Conservation (phyloP, 1,284 basidiomycete genomes). For the Mycena citricolor region DNA sequence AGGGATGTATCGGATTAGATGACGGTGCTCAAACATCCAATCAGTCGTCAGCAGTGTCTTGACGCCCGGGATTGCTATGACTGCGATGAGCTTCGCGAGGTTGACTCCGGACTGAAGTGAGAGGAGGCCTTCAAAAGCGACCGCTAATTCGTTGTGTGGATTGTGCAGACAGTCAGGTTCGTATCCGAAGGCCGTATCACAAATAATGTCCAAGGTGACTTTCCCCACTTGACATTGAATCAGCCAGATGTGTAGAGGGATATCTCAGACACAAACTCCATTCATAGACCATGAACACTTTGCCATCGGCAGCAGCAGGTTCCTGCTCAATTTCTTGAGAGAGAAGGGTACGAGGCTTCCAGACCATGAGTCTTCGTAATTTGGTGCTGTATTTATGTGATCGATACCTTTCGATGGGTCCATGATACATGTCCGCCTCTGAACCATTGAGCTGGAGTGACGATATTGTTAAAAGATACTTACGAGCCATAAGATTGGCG, state of each 20-base stretch:
- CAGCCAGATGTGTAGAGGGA: neutral
- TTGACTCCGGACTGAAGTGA: slow-evolving; percentile 43
- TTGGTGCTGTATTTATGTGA: no score
- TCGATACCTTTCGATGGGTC: slow-evolving; percentile 45
- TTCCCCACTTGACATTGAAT: slow-evolving; percentile 51
- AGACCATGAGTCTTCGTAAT: no score
- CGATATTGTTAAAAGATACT: no score
- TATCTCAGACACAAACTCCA: slow-evolving; percentile 34
- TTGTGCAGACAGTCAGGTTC: slow-evolving; percentile 45
- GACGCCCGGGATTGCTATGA: slow-evolving; percentile 40
- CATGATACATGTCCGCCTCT: slow-evolving; percentile 53
- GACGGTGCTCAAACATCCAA: slow-evolving; percentile 39
- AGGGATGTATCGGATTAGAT: slow-evolving; percentile 31
- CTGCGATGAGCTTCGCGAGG: slow-evolving; percentile 37
- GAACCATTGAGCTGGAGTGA: neutral
- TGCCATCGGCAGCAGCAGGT: slow-evolving; percentile 29
- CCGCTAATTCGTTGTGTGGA: slow-evolving; percentile 46
- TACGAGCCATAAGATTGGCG: slow-evolving; percentile 45
- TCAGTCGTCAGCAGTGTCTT: slow-evolving; percentile 31
- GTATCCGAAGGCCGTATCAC: slow-evolving; percentile 50
- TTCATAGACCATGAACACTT: slow-evolving; percentile 41
- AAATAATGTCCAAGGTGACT: slow-evolving; percentile 52
- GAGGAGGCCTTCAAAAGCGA: slow-evolving; percentile 45
- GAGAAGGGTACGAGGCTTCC: no score
- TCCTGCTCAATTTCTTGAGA: no score